Conservation (phyloP, 345 rosid species). For the Camelina neglecta region DNA sequence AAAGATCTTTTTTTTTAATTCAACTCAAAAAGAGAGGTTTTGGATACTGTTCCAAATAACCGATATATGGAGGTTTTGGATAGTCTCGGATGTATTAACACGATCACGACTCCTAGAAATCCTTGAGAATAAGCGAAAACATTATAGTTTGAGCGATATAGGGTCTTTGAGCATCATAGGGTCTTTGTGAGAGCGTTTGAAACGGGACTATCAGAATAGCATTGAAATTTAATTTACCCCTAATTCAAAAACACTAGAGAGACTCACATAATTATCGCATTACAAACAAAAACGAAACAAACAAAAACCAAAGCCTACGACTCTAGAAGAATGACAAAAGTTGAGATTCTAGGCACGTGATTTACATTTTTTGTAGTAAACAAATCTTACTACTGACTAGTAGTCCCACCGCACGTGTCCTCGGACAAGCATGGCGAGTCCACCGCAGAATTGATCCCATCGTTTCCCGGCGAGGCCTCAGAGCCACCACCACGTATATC, state of each 20-base stretch:
- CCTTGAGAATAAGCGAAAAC: too few relatives aligned
- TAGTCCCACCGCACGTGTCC: slow-evolving; percentile 62
- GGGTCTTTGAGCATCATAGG: too few relatives aligned
- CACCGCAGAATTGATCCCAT: slow-evolving; percentile 59
- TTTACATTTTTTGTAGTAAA: slow-evolving; percentile 21
- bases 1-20: too few relatives aligned
- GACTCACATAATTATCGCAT: background rate
- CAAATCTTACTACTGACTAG: slow-evolving; percentile 52
- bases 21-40: too few relatives aligned
- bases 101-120: too few relatives aligned
- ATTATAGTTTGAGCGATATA: too few relatives aligned
- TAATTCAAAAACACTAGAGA: background rate
- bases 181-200: too few relatives aligned
- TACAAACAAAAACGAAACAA: background rate
- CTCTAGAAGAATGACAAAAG: slow-evolving; percentile 12
- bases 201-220: too few relatives aligned
- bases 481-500: slow-evolving; percentile 56
- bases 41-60: too few relatives aligned
- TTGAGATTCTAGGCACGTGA: slow-evolving; percentile 23
- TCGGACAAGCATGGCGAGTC: slow-evolving; percentile 82
- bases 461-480: slow-evolving; percentile 70
- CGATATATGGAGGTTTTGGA: too few relatives aligned
- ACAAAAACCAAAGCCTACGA: slow-evolving; percentile 7
- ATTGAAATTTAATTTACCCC: background rate
- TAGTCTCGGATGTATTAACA: too few relatives aligned